A percentile compares a stretch with the other conserved stretches of the same genome.
Evolutionary conservation across 495 filamentous ascomycete species (phyloP).

Genomic region (Stereocaulon alpinum): DNA sequence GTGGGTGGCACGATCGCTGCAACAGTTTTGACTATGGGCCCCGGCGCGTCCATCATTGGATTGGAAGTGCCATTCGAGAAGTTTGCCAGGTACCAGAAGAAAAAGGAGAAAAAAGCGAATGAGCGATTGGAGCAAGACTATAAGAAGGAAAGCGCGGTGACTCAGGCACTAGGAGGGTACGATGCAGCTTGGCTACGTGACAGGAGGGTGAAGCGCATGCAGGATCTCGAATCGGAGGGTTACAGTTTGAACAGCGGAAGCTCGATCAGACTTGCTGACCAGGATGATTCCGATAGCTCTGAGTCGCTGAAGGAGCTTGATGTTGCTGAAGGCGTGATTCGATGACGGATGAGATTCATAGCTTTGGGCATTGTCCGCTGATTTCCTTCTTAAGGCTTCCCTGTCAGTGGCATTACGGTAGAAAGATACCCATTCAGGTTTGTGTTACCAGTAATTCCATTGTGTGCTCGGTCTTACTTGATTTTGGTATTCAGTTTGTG

Average conservation of each 20-base stretch:
- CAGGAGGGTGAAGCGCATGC: conserved; percentile 2
- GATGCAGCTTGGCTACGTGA: conserved; percentile 12
- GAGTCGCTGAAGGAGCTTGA: too few relatives aligned
- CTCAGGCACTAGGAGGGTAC: not conserved
- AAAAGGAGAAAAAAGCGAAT: conserved; percentile 4
- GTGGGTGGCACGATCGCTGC: conserved; percentile 13
- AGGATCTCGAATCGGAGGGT: conserved; percentile 10
- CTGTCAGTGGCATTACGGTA: too few relatives aligned
- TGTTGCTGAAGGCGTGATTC: too few relatives aligned
- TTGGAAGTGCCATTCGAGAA: conserved; percentile 11
- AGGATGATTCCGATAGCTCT: too few relatives aligned
- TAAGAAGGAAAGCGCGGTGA: not conserved
- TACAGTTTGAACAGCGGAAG: not conserved
- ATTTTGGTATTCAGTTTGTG: too few relatives aligned
- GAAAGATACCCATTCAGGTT: too few relatives aligned
- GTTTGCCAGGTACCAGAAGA: conserved; percentile 3
- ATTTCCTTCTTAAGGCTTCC: too few relatives aligned
- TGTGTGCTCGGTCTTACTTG: too few relatives aligned
- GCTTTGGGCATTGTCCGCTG: too few relatives aligned
- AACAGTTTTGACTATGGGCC: conserved; percentile 15
- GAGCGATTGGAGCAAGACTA: conserved; percentile 8
- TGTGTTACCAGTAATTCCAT: too few relatives aligned
- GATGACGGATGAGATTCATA: too few relatives aligned
- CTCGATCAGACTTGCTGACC: not conserved
- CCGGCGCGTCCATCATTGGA: conserved; percentile 11